These are phyloP conservation scores for Pleurotus platypus DNA, from an alignment of 768 basidiomycete species.

Conservation along the genomic window DNA sequence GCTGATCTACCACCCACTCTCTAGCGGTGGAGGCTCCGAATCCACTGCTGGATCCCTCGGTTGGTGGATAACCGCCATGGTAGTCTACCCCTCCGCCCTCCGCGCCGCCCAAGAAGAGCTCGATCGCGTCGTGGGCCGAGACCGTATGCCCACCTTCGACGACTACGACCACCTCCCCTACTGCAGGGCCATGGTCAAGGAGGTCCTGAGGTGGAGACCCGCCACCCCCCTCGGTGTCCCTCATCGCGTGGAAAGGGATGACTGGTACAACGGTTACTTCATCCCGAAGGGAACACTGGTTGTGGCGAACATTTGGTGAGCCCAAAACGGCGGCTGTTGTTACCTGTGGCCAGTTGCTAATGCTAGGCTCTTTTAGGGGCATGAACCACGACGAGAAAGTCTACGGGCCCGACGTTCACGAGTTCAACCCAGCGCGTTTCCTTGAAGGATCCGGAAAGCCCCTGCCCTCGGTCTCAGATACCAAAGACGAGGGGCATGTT, in stretches of 20 bases:
- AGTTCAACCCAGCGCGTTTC: slow-evolving; percentile 50
- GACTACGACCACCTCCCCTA: slow-evolving; percentile 7
- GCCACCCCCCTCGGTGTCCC: slow-evolving; percentile 28
- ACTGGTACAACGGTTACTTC: slow-evolving; percentile 36
- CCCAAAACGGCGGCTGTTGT: not conserved
- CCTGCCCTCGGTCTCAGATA: slow-evolving; percentile 13
- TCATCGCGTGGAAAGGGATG: slow-evolving; percentile 42
- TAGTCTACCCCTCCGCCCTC: not conserved
- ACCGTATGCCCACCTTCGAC: not conserved
- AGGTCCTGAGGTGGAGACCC: slow-evolving; percentile 6
- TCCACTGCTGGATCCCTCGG: not conserved
- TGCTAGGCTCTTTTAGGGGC: slow-evolving; percentile 27
- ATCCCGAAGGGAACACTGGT: slow-evolving; percentile 49
- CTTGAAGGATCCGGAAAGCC: slow-evolving; percentile 14
- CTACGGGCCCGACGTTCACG: slow-evolving; percentile 39
- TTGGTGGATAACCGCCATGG: not conserved
- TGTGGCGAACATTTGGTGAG: slow-evolving; percentile 43
- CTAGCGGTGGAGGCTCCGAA: not conserved
- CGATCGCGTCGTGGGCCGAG: slow-evolving; percentile 2
- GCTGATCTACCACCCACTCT: not conserved
- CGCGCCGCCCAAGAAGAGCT: slow-evolving; percentile 2
- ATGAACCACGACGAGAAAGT: slow-evolving; percentile 44
- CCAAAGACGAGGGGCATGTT: slow-evolving; percentile 27
- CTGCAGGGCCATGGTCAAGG: slow-evolving; percentile 9
- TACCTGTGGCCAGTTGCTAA: not conserved